phyloP scores from a whole-genome alignment of 2,329 filamentous ascomycete species.

The Periconia digitata region DNA sequence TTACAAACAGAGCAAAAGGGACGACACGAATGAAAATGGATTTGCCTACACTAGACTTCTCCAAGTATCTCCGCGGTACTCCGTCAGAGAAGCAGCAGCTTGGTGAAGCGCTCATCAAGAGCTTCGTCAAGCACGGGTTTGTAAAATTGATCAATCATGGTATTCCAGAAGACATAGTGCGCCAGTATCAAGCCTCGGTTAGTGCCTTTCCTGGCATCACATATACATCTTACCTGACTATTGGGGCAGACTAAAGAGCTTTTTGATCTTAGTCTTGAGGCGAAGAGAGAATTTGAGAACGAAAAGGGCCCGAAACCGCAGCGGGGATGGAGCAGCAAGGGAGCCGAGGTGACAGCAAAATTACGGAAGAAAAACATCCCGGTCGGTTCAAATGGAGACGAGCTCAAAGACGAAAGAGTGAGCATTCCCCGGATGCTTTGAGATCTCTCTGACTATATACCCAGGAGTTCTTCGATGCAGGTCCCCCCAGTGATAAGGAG shows the following conservation, averaged over 20 bases:
- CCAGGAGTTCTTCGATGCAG: conserved; percentile 12
- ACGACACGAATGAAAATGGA: too few species aligned
- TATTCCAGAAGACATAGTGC: conserved; percentile 8
- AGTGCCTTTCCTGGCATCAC: background rate
- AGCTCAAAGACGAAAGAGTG: conserved; percentile 6
- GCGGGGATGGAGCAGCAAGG: conserved; percentile 9
- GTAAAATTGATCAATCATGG: conserved; percentile 13
- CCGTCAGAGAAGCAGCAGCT: too few species aligned
- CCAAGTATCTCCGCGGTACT: too few species aligned
- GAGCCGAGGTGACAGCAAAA: conserved; percentile 1
- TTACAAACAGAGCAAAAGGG: too few species aligned
- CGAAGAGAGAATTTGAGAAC: conserved; percentile 5
- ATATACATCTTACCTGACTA: background rate
- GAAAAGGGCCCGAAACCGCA: conserved; percentile 7
- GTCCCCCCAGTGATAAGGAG: background rate
- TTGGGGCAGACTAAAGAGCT: conserved; percentile 10
- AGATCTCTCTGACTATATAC: background rate
- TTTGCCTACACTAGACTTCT: too few species aligned
- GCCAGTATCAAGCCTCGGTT: conserved; percentile 3
- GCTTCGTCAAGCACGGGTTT: conserved; percentile 2
- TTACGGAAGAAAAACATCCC: too few species aligned
- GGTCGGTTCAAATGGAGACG: background rate
- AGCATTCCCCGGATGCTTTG: background rate
- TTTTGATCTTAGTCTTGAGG: conserved; percentile 8
- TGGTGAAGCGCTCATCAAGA: background rate